Evolutionary conservation across 1,139 yeast genomes (phyloP), one percentile per base, ranked within the genome.

Genomic region (Pichia sp.): DNA sequence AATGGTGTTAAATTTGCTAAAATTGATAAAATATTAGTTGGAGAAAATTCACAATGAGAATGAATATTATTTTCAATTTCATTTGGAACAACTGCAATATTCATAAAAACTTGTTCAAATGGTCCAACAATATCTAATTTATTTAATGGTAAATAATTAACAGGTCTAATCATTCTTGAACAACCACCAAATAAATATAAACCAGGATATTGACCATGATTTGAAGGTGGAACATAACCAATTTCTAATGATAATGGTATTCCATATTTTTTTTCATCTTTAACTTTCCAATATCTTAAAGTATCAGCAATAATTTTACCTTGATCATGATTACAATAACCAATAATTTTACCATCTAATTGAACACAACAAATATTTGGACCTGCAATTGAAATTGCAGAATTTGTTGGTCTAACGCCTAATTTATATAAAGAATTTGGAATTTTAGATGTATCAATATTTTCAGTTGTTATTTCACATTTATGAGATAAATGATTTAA

Each of bases 191-290:
- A 92, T 49, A 92, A 63, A 67, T 76, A 92, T 53, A 92, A 71
- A 54, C 99, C 99, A 5, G 98, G 98, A 65, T 90, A 94, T 70
- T 92, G 99, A 62, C 99, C 99, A 60, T 87, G 86, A 35, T 79
- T 68, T 2, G 96, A 85, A 25, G 96, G 96, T 32, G 99, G 98
- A 42, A 92, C 97, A 56, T 85, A 85, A 41, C 98, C 99, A 49
- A 92, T 74, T 69, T 92, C 99, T 58, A 92, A 71, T 57, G 85
- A 92, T 38, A 81, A 62, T 24, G 98, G 98, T 46, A 92, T 70
- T 20, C 80, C 82, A 54, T 84, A 80, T 37, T 51, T 48, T 11
- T 64, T 56, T 24, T 94, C 94, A 44, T 50, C 48, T 60, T 87
- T 85, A 43, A 92, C 87, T 67, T 94, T 94, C 95, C 96, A 87